Evolutionary conservation across 2,329 filamentous ascomycete genomes (phyloP), one percentile per base, ranked within the genome.

Genomic region (Ophiostoma australiae): DNA sequence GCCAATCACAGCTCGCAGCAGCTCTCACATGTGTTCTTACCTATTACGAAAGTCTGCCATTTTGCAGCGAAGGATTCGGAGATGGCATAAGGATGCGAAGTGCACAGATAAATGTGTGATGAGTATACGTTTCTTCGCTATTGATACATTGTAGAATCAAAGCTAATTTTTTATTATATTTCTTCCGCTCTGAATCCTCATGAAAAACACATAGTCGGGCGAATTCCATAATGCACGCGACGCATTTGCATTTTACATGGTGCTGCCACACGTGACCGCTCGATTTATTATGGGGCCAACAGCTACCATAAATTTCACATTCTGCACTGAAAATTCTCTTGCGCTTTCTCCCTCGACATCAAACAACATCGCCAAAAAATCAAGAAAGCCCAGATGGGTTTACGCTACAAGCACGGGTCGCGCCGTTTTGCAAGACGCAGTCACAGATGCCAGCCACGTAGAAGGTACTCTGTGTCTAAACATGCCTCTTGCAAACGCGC

Each of bases 301-400:
- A 5, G 39, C 23, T 61, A 13, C 52, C 55, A 69, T 71, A 71
- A 71, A 71, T 71, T 67, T 69, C 52, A n/a, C 70, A 66, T 44
- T 39, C 66, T 37, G 63, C 63, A 23, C 63, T 15, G n/a, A 55
- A 70, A 70, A 70, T 67, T 70, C 69, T 70, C 63, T 63, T 41
- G 39, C 55, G 27, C 20, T 66, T 8, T 66, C 35, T 39, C 17
- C 41, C 61, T 67, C 69, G 4, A 55, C 63, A 55, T 35, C n/a
- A 52, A 39, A 41, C 31, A 67, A 15, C 35, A 67, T 68, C 52
- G 17, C 52, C 37, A 65, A 61, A 65, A 61, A 48, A 41, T 15
- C 61, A 37, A 20, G 3, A 63, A 37, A 3, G 20, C 20, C 20
- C 23, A 15, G n/a, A 23, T 17, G 44, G 17, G 17, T 10, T 61